Conservation (phyloP, 371 early-diverging fungal species). For the Sporodiniella umbellata region DNA sequence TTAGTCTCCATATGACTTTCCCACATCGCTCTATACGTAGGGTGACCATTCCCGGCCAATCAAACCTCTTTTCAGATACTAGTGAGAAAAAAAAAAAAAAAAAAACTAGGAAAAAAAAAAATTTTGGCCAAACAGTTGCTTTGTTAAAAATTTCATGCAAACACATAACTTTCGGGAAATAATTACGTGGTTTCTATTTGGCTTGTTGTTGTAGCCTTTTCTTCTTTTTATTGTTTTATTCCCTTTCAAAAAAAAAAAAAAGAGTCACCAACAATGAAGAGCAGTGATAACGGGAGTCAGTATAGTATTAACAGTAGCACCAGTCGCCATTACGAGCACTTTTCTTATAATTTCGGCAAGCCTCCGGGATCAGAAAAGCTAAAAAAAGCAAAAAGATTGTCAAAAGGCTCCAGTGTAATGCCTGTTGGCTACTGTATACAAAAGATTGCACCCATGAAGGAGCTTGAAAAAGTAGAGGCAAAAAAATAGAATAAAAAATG, state of each 20-base stretch:
- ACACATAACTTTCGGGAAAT: constrained; percentile 1
- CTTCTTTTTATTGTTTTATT: background rate
- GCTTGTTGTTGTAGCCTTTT: background rate
- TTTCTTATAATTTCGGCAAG: background rate
- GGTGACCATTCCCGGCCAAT: too few species aligned
- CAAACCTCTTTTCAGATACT: background rate
- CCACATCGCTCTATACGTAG: too few species aligned
- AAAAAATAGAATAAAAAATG: background rate
- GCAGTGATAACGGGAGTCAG: background rate
- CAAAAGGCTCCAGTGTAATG: background rate
- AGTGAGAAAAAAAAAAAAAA: background rate
- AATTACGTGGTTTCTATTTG: background rate
- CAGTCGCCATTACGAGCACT: background rate
- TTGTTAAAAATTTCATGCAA: background rate
- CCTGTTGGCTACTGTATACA: background rate
- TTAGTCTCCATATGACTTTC: too few species aligned
- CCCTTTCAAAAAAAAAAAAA: background rate
- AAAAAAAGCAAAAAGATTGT: background rate
- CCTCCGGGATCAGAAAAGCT: background rate
- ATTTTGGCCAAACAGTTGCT: too few species aligned
- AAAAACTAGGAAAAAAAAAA: background rate
- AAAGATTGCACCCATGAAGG: constrained; percentile 25
- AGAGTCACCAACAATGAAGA: background rate
- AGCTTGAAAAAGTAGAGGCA: constrained; percentile 23
- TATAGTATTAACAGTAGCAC: background rate